A percentile compares a stretch with the other conserved stretches of the same genome.
Conservation (phyloP, 371 early-diverging fungal species). For the Syncephalastrum contaminatum region DNA sequence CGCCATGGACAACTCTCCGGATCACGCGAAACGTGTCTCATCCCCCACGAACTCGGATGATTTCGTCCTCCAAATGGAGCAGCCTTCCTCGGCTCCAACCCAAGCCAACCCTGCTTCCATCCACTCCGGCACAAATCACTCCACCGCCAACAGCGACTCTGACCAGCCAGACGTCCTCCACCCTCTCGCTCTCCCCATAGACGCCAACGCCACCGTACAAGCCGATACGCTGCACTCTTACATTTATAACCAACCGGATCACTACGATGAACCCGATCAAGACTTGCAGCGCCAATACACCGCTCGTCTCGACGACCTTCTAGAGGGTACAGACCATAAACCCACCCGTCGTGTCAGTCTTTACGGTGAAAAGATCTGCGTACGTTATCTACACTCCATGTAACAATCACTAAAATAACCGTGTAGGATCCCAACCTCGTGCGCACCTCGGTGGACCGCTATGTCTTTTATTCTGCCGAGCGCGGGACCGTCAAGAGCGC, state of each 20-base stretch:
- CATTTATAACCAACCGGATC: background rate
- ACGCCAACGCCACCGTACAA: conserved; percentile 9
- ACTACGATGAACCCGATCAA: conserved; percentile 1
- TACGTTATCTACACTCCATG: conserved; percentile 5
- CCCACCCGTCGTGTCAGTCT: conserved; percentile 23
- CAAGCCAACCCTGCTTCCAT: background rate
- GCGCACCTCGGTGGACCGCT: conserved; percentile 37
- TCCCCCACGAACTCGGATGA: conserved; percentile 14
- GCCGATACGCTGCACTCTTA: conserved; percentile 8
- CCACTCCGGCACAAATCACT: background rate
- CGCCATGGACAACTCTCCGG: conserved; percentile 11
- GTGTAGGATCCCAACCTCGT: conserved; percentile 32
- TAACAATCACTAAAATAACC: too few relatives aligned
- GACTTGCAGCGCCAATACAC: conserved; percentile 14
- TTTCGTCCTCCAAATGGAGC: conserved; percentile 15
- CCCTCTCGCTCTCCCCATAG: conserved; percentile 7
- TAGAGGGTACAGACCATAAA: conserved; percentile 14
- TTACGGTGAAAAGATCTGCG: conserved; percentile 27
- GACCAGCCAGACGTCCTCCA: conserved; percentile 8
- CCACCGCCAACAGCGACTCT: background rate
- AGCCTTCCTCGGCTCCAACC: background rate
- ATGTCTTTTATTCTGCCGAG: conserved; percentile 57
- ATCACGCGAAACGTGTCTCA: conserved; percentile 10
- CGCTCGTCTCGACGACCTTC: conserved; percentile 21
- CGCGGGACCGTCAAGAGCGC: conserved; percentile 49